Percentiles rank a stretch among this genome's conserved stretches.
Evolutionary conservation across 495 filamentous ascomycete species (phyloP).

Genomic region (Neurospora tetrasperma): DNA sequence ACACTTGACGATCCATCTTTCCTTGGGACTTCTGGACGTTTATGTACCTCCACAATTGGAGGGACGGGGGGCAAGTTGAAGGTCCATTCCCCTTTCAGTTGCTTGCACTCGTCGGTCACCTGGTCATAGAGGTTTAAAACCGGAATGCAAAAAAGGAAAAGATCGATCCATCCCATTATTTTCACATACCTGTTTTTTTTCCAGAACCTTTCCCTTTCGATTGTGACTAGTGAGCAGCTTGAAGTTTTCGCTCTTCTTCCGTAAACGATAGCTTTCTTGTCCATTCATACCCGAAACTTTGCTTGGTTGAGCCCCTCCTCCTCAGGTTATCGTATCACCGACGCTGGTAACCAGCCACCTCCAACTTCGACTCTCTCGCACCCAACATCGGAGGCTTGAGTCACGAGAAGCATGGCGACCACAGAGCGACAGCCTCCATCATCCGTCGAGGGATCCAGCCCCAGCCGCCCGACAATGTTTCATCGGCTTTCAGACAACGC

Average conservation of each 20-base stretch:
- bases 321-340: not conserved
- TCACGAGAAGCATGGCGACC: not conserved
- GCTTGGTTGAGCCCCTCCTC: not conserved
- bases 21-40: not conserved
- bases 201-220: not conserved
- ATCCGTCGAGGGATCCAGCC: not conserved
- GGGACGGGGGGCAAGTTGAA: not conserved
- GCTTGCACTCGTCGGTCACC: not conserved
- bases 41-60: not conserved
- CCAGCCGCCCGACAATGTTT: not conserved
- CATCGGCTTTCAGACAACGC: slow-evolving; percentile 11
- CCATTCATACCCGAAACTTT: not conserved
- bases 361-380: not conserved
- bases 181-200: not conserved
- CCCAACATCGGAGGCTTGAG: not conserved
- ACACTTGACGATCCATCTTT: not conserved
- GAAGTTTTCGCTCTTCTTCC: not conserved
- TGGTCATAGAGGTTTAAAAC: not conserved
- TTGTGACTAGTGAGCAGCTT: not conserved
- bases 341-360: not conserved
- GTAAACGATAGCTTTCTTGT: not conserved
- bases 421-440: not conserved
- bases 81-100: not conserved
- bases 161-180: not conserved
- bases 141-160: not conserved